Conservation (phyloP, 495 filamentous ascomycete species). For the Tuber aestivum region DNA sequence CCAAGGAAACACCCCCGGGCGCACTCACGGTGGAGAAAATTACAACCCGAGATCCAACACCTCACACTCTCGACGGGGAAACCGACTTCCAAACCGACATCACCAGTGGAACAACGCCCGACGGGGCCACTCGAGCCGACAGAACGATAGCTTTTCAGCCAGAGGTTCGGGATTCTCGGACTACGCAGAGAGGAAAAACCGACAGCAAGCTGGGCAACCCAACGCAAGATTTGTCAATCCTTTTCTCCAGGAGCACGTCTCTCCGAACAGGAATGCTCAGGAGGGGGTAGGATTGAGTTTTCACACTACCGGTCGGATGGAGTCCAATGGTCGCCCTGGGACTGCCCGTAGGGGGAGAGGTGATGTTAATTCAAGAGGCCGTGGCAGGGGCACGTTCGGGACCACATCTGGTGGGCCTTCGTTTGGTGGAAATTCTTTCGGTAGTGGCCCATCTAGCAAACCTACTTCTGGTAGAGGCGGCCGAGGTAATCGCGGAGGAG, state of each 20-base stretch:
- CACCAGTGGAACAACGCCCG: background rate
- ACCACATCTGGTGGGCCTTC: background rate
- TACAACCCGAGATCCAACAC: background rate
- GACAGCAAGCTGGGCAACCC: background rate
- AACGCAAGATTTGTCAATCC: background rate
- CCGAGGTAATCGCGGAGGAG: background rate
- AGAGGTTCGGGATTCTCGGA: background rate
- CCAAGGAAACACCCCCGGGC: background rate
- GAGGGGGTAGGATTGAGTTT: background rate
- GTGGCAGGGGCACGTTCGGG: constrained; percentile 16
- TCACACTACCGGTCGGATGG: background rate
- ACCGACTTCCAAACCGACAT: background rate
- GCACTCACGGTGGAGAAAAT: background rate
- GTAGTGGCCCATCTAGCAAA: background rate
- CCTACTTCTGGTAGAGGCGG: background rate
- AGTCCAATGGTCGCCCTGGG: background rate
- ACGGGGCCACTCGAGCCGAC: background rate
- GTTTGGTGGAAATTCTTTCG: constrained; percentile 2
- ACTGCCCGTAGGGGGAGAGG: constrained; percentile 19
- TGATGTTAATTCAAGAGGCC: constrained; percentile 22
- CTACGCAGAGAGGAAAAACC: background rate
- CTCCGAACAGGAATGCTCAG: constrained; percentile 1
- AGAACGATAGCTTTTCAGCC: background rate
- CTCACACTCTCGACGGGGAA: background rate
- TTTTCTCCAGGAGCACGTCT: background rate